Evolutionary conservation across 1,139 yeast genomes (phyloP), one percentile per base, ranked within the genome.

Genomic region (Hansenula sp.): DNA sequence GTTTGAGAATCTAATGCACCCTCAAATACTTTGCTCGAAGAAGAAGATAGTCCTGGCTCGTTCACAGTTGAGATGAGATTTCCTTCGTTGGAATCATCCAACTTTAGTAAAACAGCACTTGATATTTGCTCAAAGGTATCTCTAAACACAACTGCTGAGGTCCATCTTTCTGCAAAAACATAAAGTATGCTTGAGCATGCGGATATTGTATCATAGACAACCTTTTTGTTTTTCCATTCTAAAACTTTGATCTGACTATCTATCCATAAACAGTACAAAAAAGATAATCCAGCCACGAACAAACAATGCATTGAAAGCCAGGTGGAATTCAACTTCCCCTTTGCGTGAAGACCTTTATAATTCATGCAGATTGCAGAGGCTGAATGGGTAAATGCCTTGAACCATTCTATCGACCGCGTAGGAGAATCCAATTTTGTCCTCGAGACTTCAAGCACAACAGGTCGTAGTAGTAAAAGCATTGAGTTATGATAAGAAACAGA

Each of bases 401-500:
- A 60, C 65, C 64, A 60, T 36, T 59, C 61, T 2, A 57, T 22
- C 17, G 48, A 39, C 16, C 54, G 40, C 17, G 49, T 45, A 6
- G 54, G 34, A 6, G 57, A 43, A 3, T 47, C 36, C 16, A 39
- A 34, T 32, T 51, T 51, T 18, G 40, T 18, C 19, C 44, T 45
- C 1, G 58, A 48, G n/a, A 60, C 55, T 34, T 59, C 56, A 4
- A 59, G 36, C 3, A 59, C 49, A 6, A 55, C 54, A 2, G 65
- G 65, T 29, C 64, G 44, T 18, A 60, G 44, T 12, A 61, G 43
- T 18, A 59, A 39, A 0, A 59, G 34, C 39, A 61, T 44, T 3
- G 64, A 58, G 40, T 61, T 59, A 42, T 60, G 63, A 35, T 61
- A 61, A 2, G 61, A 56, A 2, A 61, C 55, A 9, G 49, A 41